A percentile compares a stretch with the other conserved stretches of the same genome.
Conservation (phyloP, 495 filamentous ascomycete genomes). For the Podospora comata region DNA sequence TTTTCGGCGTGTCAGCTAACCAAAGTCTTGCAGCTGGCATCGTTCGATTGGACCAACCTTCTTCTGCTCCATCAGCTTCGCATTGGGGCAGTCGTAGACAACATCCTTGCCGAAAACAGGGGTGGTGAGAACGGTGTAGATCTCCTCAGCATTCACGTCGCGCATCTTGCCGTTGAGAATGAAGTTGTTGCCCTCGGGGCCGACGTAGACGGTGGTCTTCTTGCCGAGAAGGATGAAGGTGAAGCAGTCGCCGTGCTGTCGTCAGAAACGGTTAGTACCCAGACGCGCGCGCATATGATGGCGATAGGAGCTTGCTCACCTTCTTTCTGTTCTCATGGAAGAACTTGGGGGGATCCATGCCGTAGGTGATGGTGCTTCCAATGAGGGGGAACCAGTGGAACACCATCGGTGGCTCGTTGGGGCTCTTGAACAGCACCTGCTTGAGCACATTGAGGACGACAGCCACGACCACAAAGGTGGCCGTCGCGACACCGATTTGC, state of each 20-base stretch:
- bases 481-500: slow-evolving; percentile 46
- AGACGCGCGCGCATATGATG: background rate
- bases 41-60: slow-evolving; percentile 28
- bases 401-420: slow-evolving; percentile 73
- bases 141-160: slow-evolving; percentile 78
- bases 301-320: slow-evolving; percentile 43
- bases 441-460: slow-evolving; percentile 64
- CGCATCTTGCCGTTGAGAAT: slow-evolving; percentile 81
- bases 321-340: slow-evolving; percentile 67
- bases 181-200: slow-evolving; percentile 78
- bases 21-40: background rate
- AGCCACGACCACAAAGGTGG: slow-evolving; percentile 47
- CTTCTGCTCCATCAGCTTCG: slow-evolving; percentile 56
- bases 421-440: slow-evolving; percentile 67
- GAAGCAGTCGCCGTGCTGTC: slow-evolving; percentile 52
- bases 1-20: slow-evolving; percentile 6
- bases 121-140: slow-evolving; percentile 77
- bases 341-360: slow-evolving; percentile 79
- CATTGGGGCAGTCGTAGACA: slow-evolving; percentile 83
- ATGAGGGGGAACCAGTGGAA: slow-evolving; percentile 82
- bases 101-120: slow-evolving; percentile 85
- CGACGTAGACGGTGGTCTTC: slow-evolving; percentile 73
- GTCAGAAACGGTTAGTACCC: slow-evolving; percentile 8
- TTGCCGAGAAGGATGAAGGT: slow-evolving; percentile 76
- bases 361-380: slow-evolving; percentile 76